phyloP scores from a whole-genome alignment of 164 flowering plant species.

The Vitis cinerea region DNA sequence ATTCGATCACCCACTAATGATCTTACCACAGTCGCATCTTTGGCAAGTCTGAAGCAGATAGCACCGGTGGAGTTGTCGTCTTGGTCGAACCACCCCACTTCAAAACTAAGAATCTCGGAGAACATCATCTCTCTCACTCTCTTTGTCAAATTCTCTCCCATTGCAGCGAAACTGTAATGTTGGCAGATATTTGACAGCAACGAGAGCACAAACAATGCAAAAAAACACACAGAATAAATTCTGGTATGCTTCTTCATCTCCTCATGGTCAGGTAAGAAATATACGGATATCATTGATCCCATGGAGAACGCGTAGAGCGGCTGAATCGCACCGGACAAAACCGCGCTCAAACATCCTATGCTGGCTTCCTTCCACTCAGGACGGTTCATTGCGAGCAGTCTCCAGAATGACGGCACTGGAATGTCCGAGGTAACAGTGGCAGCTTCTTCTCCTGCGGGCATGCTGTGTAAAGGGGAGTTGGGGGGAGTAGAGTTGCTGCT shows the following conservation, averaged over 20 bases:
- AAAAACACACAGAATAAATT: conserved; percentile 46
- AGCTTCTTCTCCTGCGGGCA: neutral
- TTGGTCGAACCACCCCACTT: conserved; percentile 16
- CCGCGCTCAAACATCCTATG: conserved; percentile 57
- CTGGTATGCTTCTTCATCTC: conserved; percentile 54
- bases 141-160: conserved; percentile 7
- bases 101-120: neutral
- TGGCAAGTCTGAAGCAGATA: conserved; percentile 16
- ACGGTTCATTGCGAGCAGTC: conserved; percentile 51
- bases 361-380: conserved; percentile 80
- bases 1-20: conserved; percentile 79
- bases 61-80: conserved; percentile 22
- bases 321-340: conserved; percentile 71
- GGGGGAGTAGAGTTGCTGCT: conserved; percentile 39
- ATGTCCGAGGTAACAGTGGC: conserved; percentile 9
- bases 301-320: conserved; percentile 59
- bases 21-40: conserved; percentile 30
- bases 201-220: conserved; percentile 31
- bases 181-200: neutral
- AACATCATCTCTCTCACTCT: conserved; percentile 1
- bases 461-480: neutral
- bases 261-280: conserved; percentile 49
- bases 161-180: neutral
- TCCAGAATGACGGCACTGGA: conserved; percentile 57
- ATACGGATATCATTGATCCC: conserved; percentile 75